Base-by-base conservation (phyloP, 129 eudicot genomes). In the Ambrosia artemisiifolia region DNA sequence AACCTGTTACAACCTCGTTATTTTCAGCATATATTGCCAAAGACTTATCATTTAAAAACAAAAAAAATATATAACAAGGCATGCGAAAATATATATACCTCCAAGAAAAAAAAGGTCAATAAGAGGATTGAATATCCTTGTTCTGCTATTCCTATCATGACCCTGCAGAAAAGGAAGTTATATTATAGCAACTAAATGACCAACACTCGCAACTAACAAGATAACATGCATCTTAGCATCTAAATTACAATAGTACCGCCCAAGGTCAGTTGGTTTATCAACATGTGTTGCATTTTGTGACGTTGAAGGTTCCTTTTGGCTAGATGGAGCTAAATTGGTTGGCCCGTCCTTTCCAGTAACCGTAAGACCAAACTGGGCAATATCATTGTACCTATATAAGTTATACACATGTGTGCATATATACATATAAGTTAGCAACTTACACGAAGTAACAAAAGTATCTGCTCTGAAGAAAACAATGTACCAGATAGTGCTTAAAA, bases 71-170 rank as follows among this genome's bases (percentile, higher is more conserved):
- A 40, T 24, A 74, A 13, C 61, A 49, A 28, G 33, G 19, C 3
- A 30, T 20, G 53, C 35, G 62, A 16, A 50, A 12, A 50, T 35
- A 44, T 64, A 50, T 63, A 12, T 70, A 95, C 99, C 99, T 95
- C 97, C 40, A 95, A 42, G 78, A 95, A 91, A 85, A 95, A 95
- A 81, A 90, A 80, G 80, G 70, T 88, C 82, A 95, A 61, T 18
- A 95, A 76, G 74, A 95, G 89, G 67, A 91, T 35, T 55, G 99
- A 95, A 69, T 91, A 95, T 38, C 83, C 83, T 71, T 88, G 96
- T 82, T 95, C 99, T 14, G 96, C 96, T 81, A 95, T 85, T 67
- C 93, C 93, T 78, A 95, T 91, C 99, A 95, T 88, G 61, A 83
- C 85, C 73, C 99, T 95, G 88, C 47, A 80, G 38, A 51, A 38